Base-by-base conservation (phyloP, 2,329 filamentous ascomycete genomes). In the Stagonosporopsis vannaccii region DNA sequence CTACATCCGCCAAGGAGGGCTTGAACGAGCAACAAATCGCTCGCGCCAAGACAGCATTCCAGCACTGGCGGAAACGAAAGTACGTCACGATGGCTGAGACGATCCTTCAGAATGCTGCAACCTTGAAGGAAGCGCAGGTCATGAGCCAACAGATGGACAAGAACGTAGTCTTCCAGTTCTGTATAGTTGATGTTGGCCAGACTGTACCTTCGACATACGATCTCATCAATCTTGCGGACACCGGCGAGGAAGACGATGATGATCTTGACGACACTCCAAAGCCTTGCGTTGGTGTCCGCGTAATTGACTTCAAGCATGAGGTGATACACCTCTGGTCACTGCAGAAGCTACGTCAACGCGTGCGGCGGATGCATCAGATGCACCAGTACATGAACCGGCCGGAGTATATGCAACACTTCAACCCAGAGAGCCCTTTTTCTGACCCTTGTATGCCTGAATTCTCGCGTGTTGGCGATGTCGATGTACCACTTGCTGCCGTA, bases 81-180 rank as follows among this genome's bases (percentile, higher is more conserved):
- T 97, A 94, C 68, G 92, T 99, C 55, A 88, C 89, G 51, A 97
- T 99, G 91, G 93, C 94, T 3, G 95, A 98, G 75, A 87, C 89
- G 2, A 88, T 98, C 25, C 81, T 99, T 41, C 92, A 96, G 71
- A 89, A 96, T 73, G 94, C 94, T 2, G 87, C 91, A 7, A 86
- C 88, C 25, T 77, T 99, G 56, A 99, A 99, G 74, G 95, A 99
- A 77, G 95, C 95, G 1, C 95, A 99, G 72, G 89, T 99, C 58
- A 95, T 99, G 91, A 96, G 93, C 79, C 94, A 97, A 67, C 91
- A 96, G 68, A 90, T 99, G 80, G 91, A 95, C 65, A 95, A 97
- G 74, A 87, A 87, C 62, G 90, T 97, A 8, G 89, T 94, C 19
- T 98, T 99, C 74, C 95, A 99, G 75, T 99, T 98, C 73, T 90